These are phyloP conservation scores for Chrysoporthe deuterocubensis DNA, from an alignment of 2,329 filamentous ascomycete genomes.

Conservation along the genomic window DNA sequence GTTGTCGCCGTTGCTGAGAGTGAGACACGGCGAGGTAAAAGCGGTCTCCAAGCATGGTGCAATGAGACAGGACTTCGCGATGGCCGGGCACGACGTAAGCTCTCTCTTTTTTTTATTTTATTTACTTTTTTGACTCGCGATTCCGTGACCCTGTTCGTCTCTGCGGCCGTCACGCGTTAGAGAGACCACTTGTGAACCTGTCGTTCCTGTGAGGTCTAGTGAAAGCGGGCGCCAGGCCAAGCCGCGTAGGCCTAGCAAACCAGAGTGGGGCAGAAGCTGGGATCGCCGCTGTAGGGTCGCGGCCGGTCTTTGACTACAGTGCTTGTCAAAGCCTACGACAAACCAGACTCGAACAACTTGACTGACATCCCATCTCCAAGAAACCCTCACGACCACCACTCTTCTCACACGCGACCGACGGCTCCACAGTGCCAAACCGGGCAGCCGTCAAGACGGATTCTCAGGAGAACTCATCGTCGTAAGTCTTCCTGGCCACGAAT, in stretches of 20 bases:
- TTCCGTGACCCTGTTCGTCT: not conserved
- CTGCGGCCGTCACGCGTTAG: too few species aligned
- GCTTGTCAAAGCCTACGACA: constrained; percentile 9
- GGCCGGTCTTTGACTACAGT: constrained; percentile 1
- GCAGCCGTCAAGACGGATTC: not conserved
- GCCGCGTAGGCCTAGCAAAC: not conserved
- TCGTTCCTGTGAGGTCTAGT: not conserved
- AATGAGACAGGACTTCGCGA: not conserved
- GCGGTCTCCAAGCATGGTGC: not conserved
- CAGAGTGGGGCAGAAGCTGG: not conserved
- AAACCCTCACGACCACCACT: not conserved
- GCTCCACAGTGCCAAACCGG: not conserved
- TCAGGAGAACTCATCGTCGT: not conserved
- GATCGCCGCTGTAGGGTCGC: not conserved
- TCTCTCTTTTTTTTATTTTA: not conserved
- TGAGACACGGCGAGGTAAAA: too few species aligned
- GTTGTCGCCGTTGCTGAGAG: too few species aligned
- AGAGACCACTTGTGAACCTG: not conserved
- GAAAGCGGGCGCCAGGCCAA: not conserved
- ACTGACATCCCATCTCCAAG: constrained; percentile 11
- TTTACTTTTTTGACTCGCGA: not conserved
- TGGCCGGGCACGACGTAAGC: constrained; percentile 8
- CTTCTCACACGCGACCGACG: not conserved
- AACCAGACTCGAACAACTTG: not conserved
- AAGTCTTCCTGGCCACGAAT: not conserved